Conservation (phyloP, 306 rosid genomes). For the Clitoria ternatea region DNA sequence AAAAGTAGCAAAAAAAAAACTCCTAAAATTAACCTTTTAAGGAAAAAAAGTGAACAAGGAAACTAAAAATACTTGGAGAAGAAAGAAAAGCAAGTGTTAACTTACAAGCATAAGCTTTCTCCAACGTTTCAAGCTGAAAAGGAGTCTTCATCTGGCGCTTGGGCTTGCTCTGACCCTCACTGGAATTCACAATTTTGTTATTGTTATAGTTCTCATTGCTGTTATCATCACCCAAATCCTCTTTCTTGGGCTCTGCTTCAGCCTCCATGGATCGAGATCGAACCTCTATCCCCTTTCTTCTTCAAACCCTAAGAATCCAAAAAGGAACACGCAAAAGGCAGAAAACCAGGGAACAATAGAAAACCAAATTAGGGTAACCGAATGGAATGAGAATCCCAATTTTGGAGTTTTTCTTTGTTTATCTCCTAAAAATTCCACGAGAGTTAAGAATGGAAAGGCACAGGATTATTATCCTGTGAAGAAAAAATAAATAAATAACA, state of each 20-base stretch:
- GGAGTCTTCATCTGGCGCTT: slow-evolving; percentile 99
- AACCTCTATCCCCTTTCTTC: background rate
- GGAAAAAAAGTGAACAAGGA: background rate
- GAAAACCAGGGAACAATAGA: background rate
- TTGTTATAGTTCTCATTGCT: slow-evolving; percentile 32
- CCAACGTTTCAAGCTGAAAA: slow-evolving; percentile 88
- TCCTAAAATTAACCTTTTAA: background rate
- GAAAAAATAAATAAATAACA: slow-evolving; percentile 32
- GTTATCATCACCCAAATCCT: slow-evolving; percentile 26
- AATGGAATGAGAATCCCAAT: slow-evolving; percentile 31
- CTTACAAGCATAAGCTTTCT: slow-evolving; percentile 86
- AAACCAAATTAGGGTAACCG: slow-evolving; percentile 30
- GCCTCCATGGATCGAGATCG: slow-evolving; percentile 73
- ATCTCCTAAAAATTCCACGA: slow-evolving; percentile 54
- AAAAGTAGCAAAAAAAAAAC: slow-evolving; percentile 12
- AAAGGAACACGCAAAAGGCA: slow-evolving; percentile 27
- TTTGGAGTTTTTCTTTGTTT: background rate
- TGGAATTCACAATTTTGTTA: slow-evolving; percentile 63
- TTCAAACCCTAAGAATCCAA: slow-evolving; percentile 55
- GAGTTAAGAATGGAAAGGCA: slow-evolving; percentile 59
- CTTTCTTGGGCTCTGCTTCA: slow-evolving; percentile 39
- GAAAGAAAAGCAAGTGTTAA: background rate
- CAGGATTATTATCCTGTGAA: slow-evolving; percentile 52
- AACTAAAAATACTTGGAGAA: background rate
- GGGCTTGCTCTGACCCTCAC: slow-evolving; percentile 88